A percentile compares a stretch with the other conserved stretches of the same genome.
Conservation (phyloP, 805 yeast species). For the Millerozyma miso region DNA sequence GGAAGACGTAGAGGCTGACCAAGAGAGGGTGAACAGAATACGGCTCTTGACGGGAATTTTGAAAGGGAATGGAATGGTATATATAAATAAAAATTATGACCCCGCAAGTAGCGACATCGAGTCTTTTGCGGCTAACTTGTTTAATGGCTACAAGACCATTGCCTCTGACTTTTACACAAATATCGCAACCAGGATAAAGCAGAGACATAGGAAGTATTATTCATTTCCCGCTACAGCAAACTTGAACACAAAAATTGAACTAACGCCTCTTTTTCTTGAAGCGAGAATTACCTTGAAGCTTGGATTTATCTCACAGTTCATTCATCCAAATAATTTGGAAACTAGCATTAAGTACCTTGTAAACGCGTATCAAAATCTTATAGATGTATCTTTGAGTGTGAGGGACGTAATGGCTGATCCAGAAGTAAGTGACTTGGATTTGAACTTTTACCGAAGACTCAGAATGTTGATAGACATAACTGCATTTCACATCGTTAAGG, state of each 20-base stretch:
- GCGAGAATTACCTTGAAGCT: slow-evolving; percentile 35
- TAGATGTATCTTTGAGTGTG: slow-evolving; percentile 19
- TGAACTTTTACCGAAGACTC: slow-evolving; percentile 24
- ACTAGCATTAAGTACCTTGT: slow-evolving; percentile 26
- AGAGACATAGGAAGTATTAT: slow-evolving; percentile 34
- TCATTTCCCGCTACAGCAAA: slow-evolving; percentile 23
- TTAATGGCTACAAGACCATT: slow-evolving; percentile 24
- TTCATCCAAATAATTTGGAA: slow-evolving; percentile 31
- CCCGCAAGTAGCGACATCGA: slow-evolving; percentile 26
- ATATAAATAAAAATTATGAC: slow-evolving; percentile 11
- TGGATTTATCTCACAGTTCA: slow-evolving; percentile 29
- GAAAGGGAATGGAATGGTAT: slow-evolving; percentile 25
- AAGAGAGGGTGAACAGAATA: slow-evolving; percentile 20
- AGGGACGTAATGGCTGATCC: slow-evolving; percentile 2
- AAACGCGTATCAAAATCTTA: slow-evolving; percentile 27
- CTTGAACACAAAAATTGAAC: slow-evolving; percentile 23
- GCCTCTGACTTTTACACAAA: slow-evolving; percentile 32
- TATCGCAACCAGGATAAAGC: slow-evolving; percentile 29
- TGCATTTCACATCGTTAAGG: slow-evolving; percentile 59
- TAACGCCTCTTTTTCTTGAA: slow-evolving; percentile 36
- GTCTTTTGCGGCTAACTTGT: slow-evolving; percentile 24
- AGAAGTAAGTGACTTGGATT: slow-evolving; percentile 17
- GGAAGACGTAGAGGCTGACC: slow-evolving; percentile 8
- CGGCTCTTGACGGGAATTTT: slow-evolving; percentile 29
- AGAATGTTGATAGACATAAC: slow-evolving; percentile 54